These are phyloP conservation scores for Fomitopsis betulina DNA, from an alignment of 1,284 basidiomycete species.

Conservation along the genomic window DNA sequence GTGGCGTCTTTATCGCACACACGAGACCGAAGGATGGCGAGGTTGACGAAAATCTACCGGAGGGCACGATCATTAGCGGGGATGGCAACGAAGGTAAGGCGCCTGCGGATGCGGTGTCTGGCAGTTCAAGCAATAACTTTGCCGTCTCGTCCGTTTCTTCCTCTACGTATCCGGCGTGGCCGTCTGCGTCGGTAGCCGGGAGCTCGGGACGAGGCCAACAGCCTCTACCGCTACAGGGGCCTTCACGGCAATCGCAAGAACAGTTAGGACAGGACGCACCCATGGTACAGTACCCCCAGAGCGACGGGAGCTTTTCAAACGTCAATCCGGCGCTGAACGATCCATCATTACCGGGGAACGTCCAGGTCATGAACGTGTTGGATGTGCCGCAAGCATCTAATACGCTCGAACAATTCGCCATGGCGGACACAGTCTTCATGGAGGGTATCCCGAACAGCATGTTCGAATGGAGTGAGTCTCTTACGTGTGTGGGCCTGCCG, in stretches of 20 bases:
- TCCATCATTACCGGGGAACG: conserved; percentile 38
- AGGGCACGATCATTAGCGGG: conserved; percentile 56
- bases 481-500: not conserved
- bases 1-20: conserved; percentile 78
- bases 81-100: conserved; percentile 49
- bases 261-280: conserved; percentile 18
- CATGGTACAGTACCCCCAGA: conserved; percentile 54
- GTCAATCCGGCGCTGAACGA: conserved; percentile 54
- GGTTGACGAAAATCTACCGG: conserved; percentile 52
- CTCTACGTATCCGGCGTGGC: conserved; percentile 12
- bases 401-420: conserved; percentile 55
- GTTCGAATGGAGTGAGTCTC: conserved; percentile 78
- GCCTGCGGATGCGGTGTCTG: conserved; percentile 26
- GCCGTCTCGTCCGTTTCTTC: conserved; percentile 23
- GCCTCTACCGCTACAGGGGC: conserved; percentile 1
- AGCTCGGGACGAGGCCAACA: conserved; percentile 1
- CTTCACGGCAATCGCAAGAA: conserved; percentile 9
- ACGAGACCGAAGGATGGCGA: conserved; percentile 42
- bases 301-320: conserved; percentile 39
- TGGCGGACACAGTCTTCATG: conserved; percentile 69
- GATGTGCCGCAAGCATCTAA: conserved; percentile 51
- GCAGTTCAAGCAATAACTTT: conserved; percentile 20
- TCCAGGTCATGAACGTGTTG: conserved; percentile 72
- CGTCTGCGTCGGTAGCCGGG: conserved; percentile 8
- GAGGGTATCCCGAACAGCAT: conserved; percentile 81